phyloP scores from a whole-genome alignment of 495 filamentous ascomycete genomes.

The Penicillium coffeae region DNA sequence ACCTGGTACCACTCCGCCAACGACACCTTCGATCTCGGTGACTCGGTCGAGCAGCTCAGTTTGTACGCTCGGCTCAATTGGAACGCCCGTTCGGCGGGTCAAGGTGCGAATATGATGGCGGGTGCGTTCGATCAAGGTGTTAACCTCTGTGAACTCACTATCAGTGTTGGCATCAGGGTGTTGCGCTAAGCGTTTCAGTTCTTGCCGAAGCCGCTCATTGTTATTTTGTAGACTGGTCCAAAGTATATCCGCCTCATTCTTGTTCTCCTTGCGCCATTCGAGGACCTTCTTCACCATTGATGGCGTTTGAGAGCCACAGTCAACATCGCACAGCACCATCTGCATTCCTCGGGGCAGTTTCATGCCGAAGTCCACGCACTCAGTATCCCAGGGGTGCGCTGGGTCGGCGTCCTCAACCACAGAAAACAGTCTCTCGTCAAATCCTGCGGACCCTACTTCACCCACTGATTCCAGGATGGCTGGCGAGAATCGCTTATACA shows the following conservation, averaged over 20 bases:
- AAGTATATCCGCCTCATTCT: conserved; percentile 59
- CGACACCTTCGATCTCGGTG: conserved; percentile 67
- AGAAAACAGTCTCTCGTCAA: conserved; percentile 58
- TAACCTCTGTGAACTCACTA: conserved; percentile 33
- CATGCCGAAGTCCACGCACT: conserved; percentile 61
- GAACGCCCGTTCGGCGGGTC: conserved; percentile 70
- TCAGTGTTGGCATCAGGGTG: conserved; percentile 25
- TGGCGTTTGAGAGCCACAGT: conserved; percentile 89
- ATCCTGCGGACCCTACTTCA: conserved; percentile 58
- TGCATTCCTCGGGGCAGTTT: conserved; percentile 62
- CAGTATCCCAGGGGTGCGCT: conserved; percentile 67
- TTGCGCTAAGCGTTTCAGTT: conserved; percentile 49
- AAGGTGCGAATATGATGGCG: conserved; percentile 65
- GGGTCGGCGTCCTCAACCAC: conserved; percentile 59
- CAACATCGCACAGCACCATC: conserved; percentile 91
- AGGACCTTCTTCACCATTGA: conserved; percentile 92
- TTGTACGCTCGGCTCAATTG: conserved; percentile 86
- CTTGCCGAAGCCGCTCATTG: conserved; percentile 66
- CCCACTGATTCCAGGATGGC: conserved; percentile 62
- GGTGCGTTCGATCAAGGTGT: conserved; percentile 46
- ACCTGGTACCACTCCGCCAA: conserved; percentile 89
- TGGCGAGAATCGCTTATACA: conserved; percentile 89
- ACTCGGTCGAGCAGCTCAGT: conserved; percentile 77
- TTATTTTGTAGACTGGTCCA: conserved; percentile 70
- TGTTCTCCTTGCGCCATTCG: conserved; percentile 69